Base-by-base conservation (phyloP, 2,329 filamentous ascomycete genomes). In the Sclerotiophoma versabilis region DNA sequence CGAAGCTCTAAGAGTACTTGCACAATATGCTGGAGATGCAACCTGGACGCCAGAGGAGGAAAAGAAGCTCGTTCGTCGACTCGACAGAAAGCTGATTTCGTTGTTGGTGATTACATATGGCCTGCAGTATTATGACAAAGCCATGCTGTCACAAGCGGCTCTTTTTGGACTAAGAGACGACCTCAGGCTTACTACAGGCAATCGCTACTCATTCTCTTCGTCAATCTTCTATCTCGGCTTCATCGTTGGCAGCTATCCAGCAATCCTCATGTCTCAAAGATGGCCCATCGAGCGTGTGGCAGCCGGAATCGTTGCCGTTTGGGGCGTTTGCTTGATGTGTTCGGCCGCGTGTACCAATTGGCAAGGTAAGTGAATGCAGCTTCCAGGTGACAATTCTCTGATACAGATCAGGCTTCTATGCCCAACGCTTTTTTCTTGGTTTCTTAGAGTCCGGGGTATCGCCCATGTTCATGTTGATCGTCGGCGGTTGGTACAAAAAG, bases 391-490 rank as follows among this genome's bases (percentile, higher is more conserved):
- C 10, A 3, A 2, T 3, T 20, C 11, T 1, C 23, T 52, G 17
- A 52, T 8, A 2, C 3, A 2, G 2, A 10, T 2, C 4, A 14
- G 77, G 78, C 1, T 73, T 84, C 23, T 78, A 83, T 19, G 75
- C 77, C 4, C 78, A 83, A 11, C 76, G 83, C 10, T 79, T 83
- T 30, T 71, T 85, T 7, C 74, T 85, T 1, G 83, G 83, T 6
- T 78, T 79, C 43, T 82, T 84, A 37, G 83, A 86, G 64, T 76
- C 80, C 11, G 80, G 79, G 7, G 79, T 85, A 9, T 80, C 81
- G 0, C 83, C 83, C 0, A 79, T 79, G 17, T 77, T 86, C 46
- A 81, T 84, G 51, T 11, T 54, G 17, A 54, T 54, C 33, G 51
- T 54, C 6, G 50, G 50, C 12, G 32, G 43, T 83, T 84, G 80